Evolutionary conservation across 2,329 filamentous ascomycete genomes (phyloP), one percentile per base, ranked within the genome.

Genomic region (Bipolaris gigantea): DNA sequence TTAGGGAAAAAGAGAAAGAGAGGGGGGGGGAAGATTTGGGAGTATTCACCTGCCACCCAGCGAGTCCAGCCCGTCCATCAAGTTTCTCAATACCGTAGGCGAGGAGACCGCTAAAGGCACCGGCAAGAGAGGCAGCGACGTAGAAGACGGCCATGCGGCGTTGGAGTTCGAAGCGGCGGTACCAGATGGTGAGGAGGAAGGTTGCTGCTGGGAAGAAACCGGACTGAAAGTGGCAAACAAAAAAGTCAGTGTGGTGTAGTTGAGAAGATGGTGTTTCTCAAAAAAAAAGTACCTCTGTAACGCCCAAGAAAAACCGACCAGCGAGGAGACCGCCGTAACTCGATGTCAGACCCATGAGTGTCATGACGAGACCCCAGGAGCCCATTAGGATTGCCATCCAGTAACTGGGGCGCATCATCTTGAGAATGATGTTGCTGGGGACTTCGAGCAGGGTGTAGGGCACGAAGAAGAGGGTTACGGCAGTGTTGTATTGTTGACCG

Each of bases 191-290:
- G 8, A 74, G 55, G 11, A 72, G 50, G 45, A 72, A 73, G 0
- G 83, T 82, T 63, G 89, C 87, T 18, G 86, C 87, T 0, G 86
- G 86, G 3, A 89, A 76, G 49, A 89, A 75, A 0, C 86, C 86
- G 30, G 82, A 81, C 66, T 69, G 40, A 5, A 9, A 11, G 18
- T 23, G 19, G n/a, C n/a, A n/a, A n/a, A n/a, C n/a, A 2, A 13
- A 27, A 23, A n/a, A 34, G 38, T 66, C 15, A 66, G 62, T 27
- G 42, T 50, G n/a, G n/a, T 13, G 25, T 36, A 41, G 23, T 15
- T 4, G 32, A 42, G 1, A 13, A 13, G 9, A 2, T 19, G 25
- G 15, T 33, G 15, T 18, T n/a, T 38, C 7, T 21, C 10, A 23
- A 5, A 41, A 51, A 63, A 40, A 8, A 43, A 51, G 63, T 57